Percentiles rank a stretch among this genome's conserved stretches.
These are phyloP conservation scores for Diaporthe australafricana DNA, from an alignment of 2,329 filamentous ascomycete species.

Conservation along the genomic window DNA sequence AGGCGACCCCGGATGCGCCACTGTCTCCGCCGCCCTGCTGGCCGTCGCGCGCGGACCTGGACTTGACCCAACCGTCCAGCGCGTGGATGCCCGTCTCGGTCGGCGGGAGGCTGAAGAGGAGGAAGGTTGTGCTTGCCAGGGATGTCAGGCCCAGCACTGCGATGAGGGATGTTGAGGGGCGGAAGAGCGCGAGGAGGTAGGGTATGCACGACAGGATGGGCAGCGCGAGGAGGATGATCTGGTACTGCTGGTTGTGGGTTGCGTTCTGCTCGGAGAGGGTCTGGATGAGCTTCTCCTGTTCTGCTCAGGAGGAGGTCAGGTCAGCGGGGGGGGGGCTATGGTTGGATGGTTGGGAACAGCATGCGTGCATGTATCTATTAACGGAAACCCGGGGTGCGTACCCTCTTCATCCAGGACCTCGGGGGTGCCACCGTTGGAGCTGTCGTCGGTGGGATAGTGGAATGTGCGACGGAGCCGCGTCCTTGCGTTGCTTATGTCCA, in stretches of 20 bases:
- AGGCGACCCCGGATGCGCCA: not conserved
- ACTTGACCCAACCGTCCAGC: conserved; percentile 59
- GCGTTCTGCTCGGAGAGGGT: conserved; percentile 66
- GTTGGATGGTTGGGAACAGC: too few species aligned
- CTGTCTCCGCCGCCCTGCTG: not conserved
- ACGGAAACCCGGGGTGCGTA: conserved; percentile 45
- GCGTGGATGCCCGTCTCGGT: conserved; percentile 63
- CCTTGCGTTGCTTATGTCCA: conserved; percentile 46
- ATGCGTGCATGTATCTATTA: not conserved
- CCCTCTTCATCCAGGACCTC: conserved; percentile 82
- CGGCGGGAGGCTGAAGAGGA: conserved; percentile 67
- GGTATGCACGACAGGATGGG: conserved; percentile 67
- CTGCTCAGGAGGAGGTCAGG: conserved; percentile 48
- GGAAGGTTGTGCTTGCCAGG: conserved; percentile 71
- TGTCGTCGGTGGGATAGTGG: conserved; percentile 75
- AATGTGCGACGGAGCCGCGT: conserved; percentile 82
- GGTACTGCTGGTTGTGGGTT: conserved; percentile 68
- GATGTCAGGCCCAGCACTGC: conserved; percentile 71
- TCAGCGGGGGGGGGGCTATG: conserved; percentile 61
- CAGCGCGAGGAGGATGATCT: conserved; percentile 68
- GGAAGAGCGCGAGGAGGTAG: conserved; percentile 64
- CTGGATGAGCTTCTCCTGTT: conserved; percentile 74
- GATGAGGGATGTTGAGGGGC: conserved; percentile 50
- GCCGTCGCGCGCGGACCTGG: conserved; percentile 39
- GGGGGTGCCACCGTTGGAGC: conserved; percentile 61